Base-by-base conservation (phyloP, 2,329 filamentous ascomycete species). In the Aspergillus brasiliensis region DNA sequence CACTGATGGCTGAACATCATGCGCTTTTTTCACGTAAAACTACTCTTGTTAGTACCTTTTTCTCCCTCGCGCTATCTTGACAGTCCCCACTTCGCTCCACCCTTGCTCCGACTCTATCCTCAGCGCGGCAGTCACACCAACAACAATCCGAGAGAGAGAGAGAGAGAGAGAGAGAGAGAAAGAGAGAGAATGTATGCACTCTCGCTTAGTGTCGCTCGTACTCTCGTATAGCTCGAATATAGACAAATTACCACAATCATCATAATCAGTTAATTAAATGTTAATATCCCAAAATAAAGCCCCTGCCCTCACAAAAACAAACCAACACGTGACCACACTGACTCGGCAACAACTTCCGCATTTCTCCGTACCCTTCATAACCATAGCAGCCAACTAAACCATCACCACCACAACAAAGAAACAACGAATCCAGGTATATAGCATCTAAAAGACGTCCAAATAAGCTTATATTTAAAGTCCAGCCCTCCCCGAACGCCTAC, bases 401-500 rank as follows among this genome's bases (percentile, higher is more conserved):
- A 40, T 44, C 17, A 17, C 44, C 23, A 42, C n/a, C 34, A 51
- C 17, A 17, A 38, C 25, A 27, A 49, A 34, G 13, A 28, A 19
- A 34, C 27, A 38, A 17, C 54, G n/a, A 44, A 34, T 11, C 5
- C 51, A 21, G 31, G 15, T 44, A n/a, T 46, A 44, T 37, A 52
- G 10, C 8, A 42, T 28, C 28, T n/a, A 31, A 25, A 10, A 5
- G 42, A 58, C 44, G 59, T 63, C 27, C 19, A 65, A 53, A 59
- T 66, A 66, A 66, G 64, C 64, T 66, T 66, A 66, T 62, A 59
- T 62, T 60, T 59, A 51, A 64, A 56, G 23, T 27, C 42, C 38
- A 55, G 52, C 27, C 38, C 34, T 38, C 38, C 51, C 51, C 31
- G 23, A 17, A 23, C 51, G 25, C 34, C 38, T 19, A 44, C 52